phyloP scores from a whole-genome alignment of 1,284 basidiomycete genomes.

The Irpex sp. region DNA sequence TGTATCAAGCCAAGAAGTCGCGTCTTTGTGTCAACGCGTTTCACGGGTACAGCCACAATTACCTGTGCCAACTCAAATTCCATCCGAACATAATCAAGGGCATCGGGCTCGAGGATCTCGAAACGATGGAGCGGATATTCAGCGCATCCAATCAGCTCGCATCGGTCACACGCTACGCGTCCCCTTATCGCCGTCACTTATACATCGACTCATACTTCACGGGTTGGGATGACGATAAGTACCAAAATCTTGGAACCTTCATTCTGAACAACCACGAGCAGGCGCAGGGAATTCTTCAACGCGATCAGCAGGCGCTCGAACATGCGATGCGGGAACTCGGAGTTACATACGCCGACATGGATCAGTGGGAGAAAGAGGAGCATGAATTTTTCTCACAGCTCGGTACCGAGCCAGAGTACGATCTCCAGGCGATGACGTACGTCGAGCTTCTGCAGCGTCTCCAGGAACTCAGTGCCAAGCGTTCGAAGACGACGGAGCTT shows the following conservation, averaged over 20 bases:
- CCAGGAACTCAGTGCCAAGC: slow-evolving; percentile 16
- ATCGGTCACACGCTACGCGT: slow-evolving; percentile 22
- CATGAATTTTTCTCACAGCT: slow-evolving; percentile 4
- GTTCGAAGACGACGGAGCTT: neutral
- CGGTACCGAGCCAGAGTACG: neutral
- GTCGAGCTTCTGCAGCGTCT: slow-evolving; percentile 14
- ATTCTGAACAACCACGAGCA: slow-evolving; percentile 25
- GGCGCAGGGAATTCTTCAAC: slow-evolving; percentile 19
- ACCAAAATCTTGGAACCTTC: slow-evolving; percentile 21
- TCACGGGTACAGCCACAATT: slow-evolving; percentile 28
- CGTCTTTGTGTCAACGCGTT: slow-evolving; percentile 8
- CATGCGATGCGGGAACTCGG: slow-evolving; percentile 1
- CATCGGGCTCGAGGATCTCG: slow-evolving; percentile 28
- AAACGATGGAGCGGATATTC: slow-evolving; percentile 29
- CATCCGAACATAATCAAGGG: slow-evolving; percentile 24
- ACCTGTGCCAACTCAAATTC: slow-evolving; percentile 24
- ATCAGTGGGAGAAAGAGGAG: slow-evolving; percentile 14
- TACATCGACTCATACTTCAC: slow-evolving; percentile 22
- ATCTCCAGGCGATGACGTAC: slow-evolving; percentile 4
- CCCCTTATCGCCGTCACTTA: slow-evolving; percentile 21
- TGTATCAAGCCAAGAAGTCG: too few relatives aligned
- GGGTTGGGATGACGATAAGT: slow-evolving; percentile 29
- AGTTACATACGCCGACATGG: slow-evolving; percentile 12
- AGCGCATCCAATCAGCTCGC: slow-evolving; percentile 27
- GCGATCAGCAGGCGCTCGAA: slow-evolving; percentile 5